Evolutionary conservation across 768 basidiomycete genomes (phyloP).

Genomic region (Lactarius hatsudake): DNA sequence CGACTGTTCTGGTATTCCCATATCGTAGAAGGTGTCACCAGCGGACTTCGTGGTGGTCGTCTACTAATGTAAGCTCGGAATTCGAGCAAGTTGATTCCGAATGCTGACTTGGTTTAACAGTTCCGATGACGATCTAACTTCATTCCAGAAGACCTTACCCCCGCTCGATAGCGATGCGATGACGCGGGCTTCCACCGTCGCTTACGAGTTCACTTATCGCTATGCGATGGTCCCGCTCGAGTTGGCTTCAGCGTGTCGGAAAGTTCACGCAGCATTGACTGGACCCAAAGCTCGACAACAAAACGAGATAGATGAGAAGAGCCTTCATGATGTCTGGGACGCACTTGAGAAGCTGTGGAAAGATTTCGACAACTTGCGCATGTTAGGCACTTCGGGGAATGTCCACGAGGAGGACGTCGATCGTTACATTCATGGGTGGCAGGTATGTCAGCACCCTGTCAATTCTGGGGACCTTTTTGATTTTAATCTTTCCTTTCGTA

Average conservation of each 20-base stretch:
- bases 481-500: slow-evolving; percentile 34
- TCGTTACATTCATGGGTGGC: slow-evolving; percentile 82
- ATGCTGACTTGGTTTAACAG: slow-evolving; percentile 37
- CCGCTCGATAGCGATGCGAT: slow-evolving; percentile 27
- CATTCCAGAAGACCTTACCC: slow-evolving; percentile 62
- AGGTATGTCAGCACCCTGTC: slow-evolving; percentile 47
- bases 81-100: slow-evolving; percentile 13
- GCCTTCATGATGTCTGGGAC: slow-evolving; percentile 80
- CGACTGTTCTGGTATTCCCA: slow-evolving; percentile 90
- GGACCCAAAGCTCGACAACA: slow-evolving; percentile 70
- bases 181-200: slow-evolving; percentile 37
- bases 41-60: slow-evolving; percentile 81
- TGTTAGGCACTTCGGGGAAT: slow-evolving; percentile 39
- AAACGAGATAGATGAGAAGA: slow-evolving; percentile 54
- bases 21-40: slow-evolving; percentile 79
- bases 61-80: slow-evolving; percentile 61
- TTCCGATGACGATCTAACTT: slow-evolving; percentile 69
- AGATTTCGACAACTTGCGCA: slow-evolving; percentile 68
- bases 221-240: slow-evolving; percentile 69
- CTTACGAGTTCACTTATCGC: slow-evolving; percentile 54
- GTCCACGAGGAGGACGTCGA: slow-evolving; percentile 53
- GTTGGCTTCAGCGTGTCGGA: slow-evolving; percentile 73
- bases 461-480: slow-evolving; percentile 7
- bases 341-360: slow-evolving; percentile 80
- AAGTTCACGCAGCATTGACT: slow-evolving; percentile 75